Base-by-base conservation (phyloP, 768 basidiomycete genomes). In the Calocybe cyanea region DNA sequence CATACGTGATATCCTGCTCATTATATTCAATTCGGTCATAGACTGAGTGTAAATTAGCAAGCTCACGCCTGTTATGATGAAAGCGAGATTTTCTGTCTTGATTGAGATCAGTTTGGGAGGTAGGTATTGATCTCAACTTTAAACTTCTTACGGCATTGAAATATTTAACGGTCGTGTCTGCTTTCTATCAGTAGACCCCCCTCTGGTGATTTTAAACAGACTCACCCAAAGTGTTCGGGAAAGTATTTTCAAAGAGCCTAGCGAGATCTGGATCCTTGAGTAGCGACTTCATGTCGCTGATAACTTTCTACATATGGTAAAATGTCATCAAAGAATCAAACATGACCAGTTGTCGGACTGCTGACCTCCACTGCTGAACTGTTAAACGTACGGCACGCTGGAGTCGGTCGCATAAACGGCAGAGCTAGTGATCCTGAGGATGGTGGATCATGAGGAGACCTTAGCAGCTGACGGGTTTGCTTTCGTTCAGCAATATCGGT, bases 121-220 rank as follows among this genome's bases (percentile, higher is more conserved):
- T 11, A 28, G 5, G 25, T 11, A 28, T 28, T 28, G 11, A 11
- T 11, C 11, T 28, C 25, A 28, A 21, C 9, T 39, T 9, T 23
- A 23, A n/a, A 13, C 25, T 19, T 6, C 66, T 17, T 56, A 81
- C 86, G 56, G 74, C 55, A 58, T 73, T 81, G 61, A 81, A 88
- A 57, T 87, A 91, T 59, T 77, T 82, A 46, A 91, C 81, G 7
- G 87, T 88, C 2, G 87, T 89, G 56, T 90, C 87, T 87, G 48
- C 15, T 28, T 24, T 20, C 14, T 14, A 25, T 45, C 34, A 30
- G 36, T 33, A 24, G 32, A 9, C 20, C 58, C 69, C 46, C 51
- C 85, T 85, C 7, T 35, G 13, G 7, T 14, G 14, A 28, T 32
- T 34, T 23, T 14, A 10, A 4, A 15, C 7, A 32, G 7, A 23